Evolutionary conservation across 2,329 filamentous ascomycete species (phyloP).

Genomic region (Botrytis aclada): DNA sequence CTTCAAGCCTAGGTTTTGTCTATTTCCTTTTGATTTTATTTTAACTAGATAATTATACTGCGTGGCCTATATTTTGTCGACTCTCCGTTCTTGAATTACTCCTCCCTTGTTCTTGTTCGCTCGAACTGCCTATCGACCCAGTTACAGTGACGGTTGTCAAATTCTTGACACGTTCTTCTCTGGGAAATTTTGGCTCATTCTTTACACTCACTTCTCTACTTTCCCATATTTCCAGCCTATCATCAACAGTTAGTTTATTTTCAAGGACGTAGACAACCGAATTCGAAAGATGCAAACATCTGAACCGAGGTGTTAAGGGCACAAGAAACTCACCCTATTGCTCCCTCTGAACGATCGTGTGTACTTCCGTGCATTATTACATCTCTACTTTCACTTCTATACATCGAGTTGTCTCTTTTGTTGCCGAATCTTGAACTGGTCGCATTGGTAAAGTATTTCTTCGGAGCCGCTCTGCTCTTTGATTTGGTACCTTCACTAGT

Average conservation of each 20-base stretch:
- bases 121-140: background rate
- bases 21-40: background rate
- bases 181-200: background rate
- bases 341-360: background rate
- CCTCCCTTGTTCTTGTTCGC: background rate
- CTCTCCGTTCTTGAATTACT: background rate
- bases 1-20: background rate
- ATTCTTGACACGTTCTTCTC: background rate
- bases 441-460: background rate
- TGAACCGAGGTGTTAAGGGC: background rate
- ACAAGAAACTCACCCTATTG: slow-evolving; percentile 2
- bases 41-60: background rate
- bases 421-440: background rate
- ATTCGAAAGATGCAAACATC: background rate
- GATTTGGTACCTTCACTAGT: background rate
- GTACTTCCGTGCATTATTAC: background rate
- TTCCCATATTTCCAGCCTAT: slow-evolving; percentile 16
- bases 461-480: background rate
- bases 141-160: background rate
- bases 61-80: background rate
- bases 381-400: slow-evolving; percentile 8
- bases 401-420: background rate
- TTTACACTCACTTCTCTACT: slow-evolving; percentile 12
- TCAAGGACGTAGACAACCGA: background rate
- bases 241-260: background rate